Evolutionary conservation across 176 grass and related monocot species (phyloP), one percentile per base, ranked within the genome.

Genomic region (Ampelocalamus luodianensis): DNA sequence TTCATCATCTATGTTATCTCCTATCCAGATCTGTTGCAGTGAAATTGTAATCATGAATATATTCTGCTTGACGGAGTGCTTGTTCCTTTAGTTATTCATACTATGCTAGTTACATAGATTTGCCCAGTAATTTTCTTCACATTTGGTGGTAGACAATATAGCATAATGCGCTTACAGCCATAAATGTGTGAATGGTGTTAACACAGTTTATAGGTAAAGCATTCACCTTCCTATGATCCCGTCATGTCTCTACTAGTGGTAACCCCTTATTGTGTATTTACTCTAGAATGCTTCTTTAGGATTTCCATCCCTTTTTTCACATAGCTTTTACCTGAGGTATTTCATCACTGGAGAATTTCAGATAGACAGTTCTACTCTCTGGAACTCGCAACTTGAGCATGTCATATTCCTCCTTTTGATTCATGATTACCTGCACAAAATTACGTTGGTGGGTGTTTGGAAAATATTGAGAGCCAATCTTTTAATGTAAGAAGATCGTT

Each of bases 21-120:
- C 90, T 91, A 97, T 69, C 92, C 92, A 93, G 5, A 95, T 79
- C 87, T 97, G 66, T 86, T 77, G 13, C 46, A 70, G 76, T 85
- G 29, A 63, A 81, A 66, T 60, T 15, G 43, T 80, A 59, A 64
- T 54, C 58, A 77, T 39, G 16, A 71, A 51, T 69, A 45, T 76
- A 24, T 56, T 79, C 17, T 42, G 10, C 39, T 85, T 86, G 45
- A 26, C 12, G 16, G 36, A 86, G 4, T 84, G 6, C 43, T 86
- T 76, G 12, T 51, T 89, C 12, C 18, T 75, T 68, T 59, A 20
- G 5, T 59, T 82, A 69, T 87, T 12, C 74, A 4, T 34, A 69
- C 14, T 60, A 61, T 68, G 69, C 36, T 65, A 64, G 34, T 40
- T 43, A 87, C 20, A 67, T 45, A 48, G 5, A 10, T 37, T 46